phyloP scores from a whole-genome alignment of 495 filamentous ascomycete species.

The Letharia columbiana region DNA sequence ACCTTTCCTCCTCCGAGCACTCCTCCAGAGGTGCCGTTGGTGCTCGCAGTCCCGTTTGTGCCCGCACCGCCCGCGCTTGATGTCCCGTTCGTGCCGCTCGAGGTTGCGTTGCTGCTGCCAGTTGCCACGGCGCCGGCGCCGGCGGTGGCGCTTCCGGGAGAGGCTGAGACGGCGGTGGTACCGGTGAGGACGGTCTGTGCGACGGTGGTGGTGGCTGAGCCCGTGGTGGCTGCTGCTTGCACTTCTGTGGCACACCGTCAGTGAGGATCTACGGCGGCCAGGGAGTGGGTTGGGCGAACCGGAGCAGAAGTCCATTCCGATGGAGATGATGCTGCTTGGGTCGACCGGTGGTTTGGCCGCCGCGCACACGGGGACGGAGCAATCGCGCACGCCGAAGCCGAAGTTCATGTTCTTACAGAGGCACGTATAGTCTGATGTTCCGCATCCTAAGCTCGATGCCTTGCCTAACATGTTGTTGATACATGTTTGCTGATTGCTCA shows the following conservation, averaged over 20 bases:
- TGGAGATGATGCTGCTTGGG: slow-evolving; percentile 16
- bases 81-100: background rate
- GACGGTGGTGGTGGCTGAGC: slow-evolving; percentile 21
- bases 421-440: slow-evolving; percentile 48
- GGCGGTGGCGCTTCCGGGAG: slow-evolving; percentile 13
- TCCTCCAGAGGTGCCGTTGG: background rate
- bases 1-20: background rate
- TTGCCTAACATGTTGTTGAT: slow-evolving; percentile 62
- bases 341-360: slow-evolving; percentile 6
- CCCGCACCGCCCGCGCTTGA: background rate
- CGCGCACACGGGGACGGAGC: slow-evolving; percentile 58
- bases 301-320: slow-evolving; percentile 26
- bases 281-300: slow-evolving; percentile 27
- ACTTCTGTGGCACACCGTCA: slow-evolving; percentile 24
- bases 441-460: slow-evolving; percentile 49
- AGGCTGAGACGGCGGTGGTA: slow-evolving; percentile 27
- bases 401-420: slow-evolving; percentile 65
- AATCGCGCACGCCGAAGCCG: slow-evolving; percentile 69
- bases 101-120: background rate
- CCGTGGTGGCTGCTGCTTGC: slow-evolving; percentile 18
- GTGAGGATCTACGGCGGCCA: slow-evolving; percentile 24
- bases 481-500: slow-evolving; percentile 51
- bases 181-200: slow-evolving; percentile 30
- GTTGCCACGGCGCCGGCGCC: slow-evolving; percentile 15
- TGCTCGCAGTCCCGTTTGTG: background rate